phyloP scores from a whole-genome alignment of 352 stramenopile genomes.

The Phytophthora pinifolia region DNA sequence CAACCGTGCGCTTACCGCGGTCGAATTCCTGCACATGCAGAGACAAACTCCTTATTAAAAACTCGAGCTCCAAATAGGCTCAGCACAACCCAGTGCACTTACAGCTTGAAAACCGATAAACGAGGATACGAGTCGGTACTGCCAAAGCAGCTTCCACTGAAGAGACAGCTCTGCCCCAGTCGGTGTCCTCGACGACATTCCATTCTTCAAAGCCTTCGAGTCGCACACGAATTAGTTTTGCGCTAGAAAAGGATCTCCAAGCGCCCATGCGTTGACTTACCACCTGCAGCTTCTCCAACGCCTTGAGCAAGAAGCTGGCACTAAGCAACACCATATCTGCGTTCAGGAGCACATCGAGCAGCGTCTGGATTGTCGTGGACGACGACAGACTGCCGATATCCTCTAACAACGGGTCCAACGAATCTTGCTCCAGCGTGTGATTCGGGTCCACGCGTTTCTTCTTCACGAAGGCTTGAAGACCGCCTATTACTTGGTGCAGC shows the following conservation, averaged over 20 bases:
- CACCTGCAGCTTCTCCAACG: slow-evolving; percentile 60
- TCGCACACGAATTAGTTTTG: slow-evolving; percentile 14
- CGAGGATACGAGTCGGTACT: slow-evolving; percentile 58
- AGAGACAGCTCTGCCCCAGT: slow-evolving; percentile 61
- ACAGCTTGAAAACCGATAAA: slow-evolving; percentile 65
- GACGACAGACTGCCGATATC: slow-evolving; percentile 69
- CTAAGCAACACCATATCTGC: slow-evolving; percentile 59
- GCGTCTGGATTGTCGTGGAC: slow-evolving; percentile 60
- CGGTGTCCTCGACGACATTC: slow-evolving; percentile 56
- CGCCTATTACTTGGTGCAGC: slow-evolving; percentile 76
- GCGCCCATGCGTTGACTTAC: slow-evolving; percentile 28
- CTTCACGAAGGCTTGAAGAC: slow-evolving; percentile 72
- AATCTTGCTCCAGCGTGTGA: slow-evolving; percentile 53
- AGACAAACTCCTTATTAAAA: slow-evolving; percentile 12
- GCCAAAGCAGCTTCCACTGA: slow-evolving; percentile 69
- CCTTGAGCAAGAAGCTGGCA: slow-evolving; percentile 60
- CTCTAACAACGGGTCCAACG: slow-evolving; percentile 51
- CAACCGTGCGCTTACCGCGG: slow-evolving; percentile 27
- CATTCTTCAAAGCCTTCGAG: slow-evolving; percentile 50
- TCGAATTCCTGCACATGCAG: slow-evolving; percentile 33
- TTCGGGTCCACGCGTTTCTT: slow-evolving; percentile 44
- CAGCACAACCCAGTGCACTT: slow-evolving; percentile 13
- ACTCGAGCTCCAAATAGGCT: not conserved
- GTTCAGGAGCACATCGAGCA: slow-evolving; percentile 72
- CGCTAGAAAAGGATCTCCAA: not conserved